Evolutionary conservation across 768 basidiomycete species (phyloP), one percentile per base, ranked within the genome.

Genomic region (Sistotremastrum suecicum): DNA sequence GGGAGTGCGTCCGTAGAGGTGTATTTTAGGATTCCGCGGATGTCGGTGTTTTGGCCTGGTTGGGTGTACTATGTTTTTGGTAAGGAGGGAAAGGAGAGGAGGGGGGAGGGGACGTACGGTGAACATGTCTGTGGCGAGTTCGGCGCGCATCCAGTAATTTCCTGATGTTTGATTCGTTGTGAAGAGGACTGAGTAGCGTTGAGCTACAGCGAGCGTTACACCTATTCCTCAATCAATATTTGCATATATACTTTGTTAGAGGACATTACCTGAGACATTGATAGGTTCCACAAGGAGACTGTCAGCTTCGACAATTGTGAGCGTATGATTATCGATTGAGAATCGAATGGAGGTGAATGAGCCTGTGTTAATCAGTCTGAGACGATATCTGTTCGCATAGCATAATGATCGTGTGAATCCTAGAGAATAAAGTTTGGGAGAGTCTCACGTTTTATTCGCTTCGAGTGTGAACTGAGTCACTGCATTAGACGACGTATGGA

Each of bases 111-210:
- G 31, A 36, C 28, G 28, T 10, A 39, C 41, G n/a, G 56, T 59
- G 54, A 62, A 64, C 56, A 62, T 62, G 41, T 54, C 55, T 39
- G 46, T 54, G 40, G 67, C 65, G 50, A 70, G 52, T 37, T 58
- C 60, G 7, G 64, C 63, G 28, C 69, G 63, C 50, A 71, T 60
- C 63, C 62, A 66, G 52, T 58, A 65, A 39, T 54, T 51, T 20
- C 60, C 62, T 31, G 44, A 52, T 5, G 63, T 66, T 48, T 60
- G 60, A 48, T 70, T 66, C 34, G 71, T 65, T 28, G 49, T 50
- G 10, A 74, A 53, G 36, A 75, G 59, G 34, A 68, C 72, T n/a
- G 65, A 67, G 53, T 72, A 72, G 38, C 73, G 64, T 58, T 74
- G 72, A 1, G 71, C 72, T 38, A 72, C 61, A 29, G 63, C 63